A percentile compares a stretch with the other conserved stretches of the same genome.
Evolutionary conservation across 495 filamentous ascomycete species (phyloP).

Genomic region (Venustampulla echinocandica): DNA sequence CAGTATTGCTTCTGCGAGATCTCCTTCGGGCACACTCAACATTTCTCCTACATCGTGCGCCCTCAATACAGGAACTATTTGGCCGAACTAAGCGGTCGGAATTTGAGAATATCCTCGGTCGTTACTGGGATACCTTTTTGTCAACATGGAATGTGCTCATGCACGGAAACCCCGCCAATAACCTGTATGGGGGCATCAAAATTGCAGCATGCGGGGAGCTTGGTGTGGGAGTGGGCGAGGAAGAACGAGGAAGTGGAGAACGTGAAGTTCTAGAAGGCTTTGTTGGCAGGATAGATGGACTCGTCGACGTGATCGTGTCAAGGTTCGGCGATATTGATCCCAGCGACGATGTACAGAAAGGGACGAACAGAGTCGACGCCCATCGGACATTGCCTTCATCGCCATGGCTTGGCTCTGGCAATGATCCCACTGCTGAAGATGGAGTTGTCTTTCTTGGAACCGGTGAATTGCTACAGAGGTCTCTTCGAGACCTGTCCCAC

Average conservation of each 20-base stretch:
- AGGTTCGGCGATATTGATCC: slow-evolving; percentile 59
- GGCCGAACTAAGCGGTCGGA: slow-evolving; percentile 40
- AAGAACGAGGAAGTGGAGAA: slow-evolving; percentile 87
- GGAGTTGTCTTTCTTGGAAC: slow-evolving; percentile 77
- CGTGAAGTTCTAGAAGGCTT: slow-evolving; percentile 85
- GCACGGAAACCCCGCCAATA: slow-evolving; percentile 76
- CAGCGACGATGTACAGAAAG: slow-evolving; percentile 10
- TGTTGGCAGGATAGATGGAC: slow-evolving; percentile 53
- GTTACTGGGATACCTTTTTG: slow-evolving; percentile 77
- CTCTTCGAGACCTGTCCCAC: slow-evolving; percentile 55
- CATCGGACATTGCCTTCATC: slow-evolving; percentile 12
- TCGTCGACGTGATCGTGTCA: slow-evolving; percentile 80
- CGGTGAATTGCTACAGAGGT: slow-evolving; percentile 55
- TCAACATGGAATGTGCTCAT: slow-evolving; percentile 83
- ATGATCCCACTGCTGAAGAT: slow-evolving; percentile 58
- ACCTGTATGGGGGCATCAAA: slow-evolving; percentile 76
- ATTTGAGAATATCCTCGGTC: slow-evolving; percentile 52
- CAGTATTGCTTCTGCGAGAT: slow-evolving; percentile 68
- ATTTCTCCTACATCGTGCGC: slow-evolving; percentile 80
- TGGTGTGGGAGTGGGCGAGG: slow-evolving; percentile 87
- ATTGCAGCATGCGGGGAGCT: slow-evolving; percentile 85
- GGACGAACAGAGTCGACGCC: slow-evolving; percentile 3
- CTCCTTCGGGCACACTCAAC: slow-evolving; percentile 71
- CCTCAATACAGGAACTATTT: slow-evolving; percentile 57
- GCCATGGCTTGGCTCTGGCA: slow-evolving; percentile 60